Percentiles rank a stretch among this genome's conserved stretches.
phyloP scores from a whole-genome alignment of 1,284 basidiomycete species.

The Thecaphora frezii region DNA sequence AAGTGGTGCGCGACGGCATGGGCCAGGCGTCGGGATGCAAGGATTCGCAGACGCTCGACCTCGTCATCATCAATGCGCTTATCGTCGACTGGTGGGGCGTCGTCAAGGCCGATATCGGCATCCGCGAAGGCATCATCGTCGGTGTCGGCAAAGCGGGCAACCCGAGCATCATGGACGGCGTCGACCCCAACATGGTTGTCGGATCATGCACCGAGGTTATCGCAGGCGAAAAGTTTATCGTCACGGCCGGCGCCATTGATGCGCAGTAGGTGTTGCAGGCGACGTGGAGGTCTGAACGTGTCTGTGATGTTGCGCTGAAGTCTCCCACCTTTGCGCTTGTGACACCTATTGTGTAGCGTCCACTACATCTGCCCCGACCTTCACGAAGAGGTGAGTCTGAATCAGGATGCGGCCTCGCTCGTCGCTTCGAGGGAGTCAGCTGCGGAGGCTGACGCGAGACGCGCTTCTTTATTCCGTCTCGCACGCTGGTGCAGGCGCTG shows the following conservation, averaged over 20 bases:
- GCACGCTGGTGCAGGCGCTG: conserved; percentile 62
- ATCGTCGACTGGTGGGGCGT: conserved; percentile 94
- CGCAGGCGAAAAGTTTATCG: conserved; percentile 87
- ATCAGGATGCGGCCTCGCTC: background rate
- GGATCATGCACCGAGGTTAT: conserved; percentile 66
- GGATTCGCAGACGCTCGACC: conserved; percentile 74
- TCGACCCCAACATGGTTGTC: conserved; percentile 68
- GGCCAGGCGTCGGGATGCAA: conserved; percentile 81
- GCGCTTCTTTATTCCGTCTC: background rate
- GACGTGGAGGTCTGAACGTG: too few relatives aligned
- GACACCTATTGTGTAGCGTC: conserved; percentile 14
- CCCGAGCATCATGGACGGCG: conserved; percentile 85
- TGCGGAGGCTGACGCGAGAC: too few relatives aligned
- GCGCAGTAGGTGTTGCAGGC: conserved; percentile 69
- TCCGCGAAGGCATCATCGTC: conserved; percentile 79
- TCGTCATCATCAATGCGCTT: conserved; percentile 91
- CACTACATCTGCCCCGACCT: conserved; percentile 89
- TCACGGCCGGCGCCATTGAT: conserved; percentile 92
- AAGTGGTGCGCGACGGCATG: conserved; percentile 56
- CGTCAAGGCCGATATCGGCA: conserved; percentile 97
- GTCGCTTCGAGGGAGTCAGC: background rate
- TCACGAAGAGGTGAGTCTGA: conserved; percentile 69
- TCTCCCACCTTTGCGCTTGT: background rate
- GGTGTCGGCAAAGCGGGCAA: conserved; percentile 97
- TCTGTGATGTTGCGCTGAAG: too few relatives aligned